phyloP scores from a whole-genome alignment of 2,329 filamentous ascomycete genomes.

The Penicillium sp. region DNA sequence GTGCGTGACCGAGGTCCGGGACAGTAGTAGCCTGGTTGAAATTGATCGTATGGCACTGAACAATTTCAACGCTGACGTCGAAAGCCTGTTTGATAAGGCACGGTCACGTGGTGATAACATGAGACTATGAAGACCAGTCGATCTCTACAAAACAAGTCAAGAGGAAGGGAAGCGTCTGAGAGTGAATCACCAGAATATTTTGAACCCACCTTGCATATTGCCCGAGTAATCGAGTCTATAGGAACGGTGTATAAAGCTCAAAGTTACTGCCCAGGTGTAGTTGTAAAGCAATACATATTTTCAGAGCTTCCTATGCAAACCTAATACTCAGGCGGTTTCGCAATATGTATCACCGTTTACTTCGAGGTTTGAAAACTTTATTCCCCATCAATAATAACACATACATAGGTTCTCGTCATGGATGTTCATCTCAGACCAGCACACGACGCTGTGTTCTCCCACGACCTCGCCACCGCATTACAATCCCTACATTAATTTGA shows the following conservation, averaged over 20 bases:
- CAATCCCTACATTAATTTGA: conserved; percentile 2
- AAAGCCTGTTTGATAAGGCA: conserved; percentile 7
- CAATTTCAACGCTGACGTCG: neutral
- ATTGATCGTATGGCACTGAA: neutral
- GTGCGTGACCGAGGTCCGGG: neutral
- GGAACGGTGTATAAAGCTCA: neutral
- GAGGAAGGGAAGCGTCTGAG: neutral
- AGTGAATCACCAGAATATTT: neutral
- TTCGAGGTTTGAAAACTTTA: neutral
- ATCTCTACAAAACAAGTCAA: neutral
- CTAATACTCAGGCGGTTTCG: neutral
- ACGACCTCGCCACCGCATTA: neutral
- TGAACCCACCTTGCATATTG: neutral
- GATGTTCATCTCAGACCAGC: neutral
- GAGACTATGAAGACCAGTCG: neutral
- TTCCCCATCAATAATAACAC: neutral
- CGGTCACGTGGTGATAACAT: conserved; percentile 19
- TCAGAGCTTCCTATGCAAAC: neutral
- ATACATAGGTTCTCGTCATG: neutral
- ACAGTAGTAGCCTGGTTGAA: neutral
- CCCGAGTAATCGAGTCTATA: neutral
- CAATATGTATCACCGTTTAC: neutral
- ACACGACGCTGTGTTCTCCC: conserved; percentile 1
- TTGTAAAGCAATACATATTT: neutral
- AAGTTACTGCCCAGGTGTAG: neutral